Conservation (phyloP, 768 basidiomycete species). For the Russula earlei region DNA sequence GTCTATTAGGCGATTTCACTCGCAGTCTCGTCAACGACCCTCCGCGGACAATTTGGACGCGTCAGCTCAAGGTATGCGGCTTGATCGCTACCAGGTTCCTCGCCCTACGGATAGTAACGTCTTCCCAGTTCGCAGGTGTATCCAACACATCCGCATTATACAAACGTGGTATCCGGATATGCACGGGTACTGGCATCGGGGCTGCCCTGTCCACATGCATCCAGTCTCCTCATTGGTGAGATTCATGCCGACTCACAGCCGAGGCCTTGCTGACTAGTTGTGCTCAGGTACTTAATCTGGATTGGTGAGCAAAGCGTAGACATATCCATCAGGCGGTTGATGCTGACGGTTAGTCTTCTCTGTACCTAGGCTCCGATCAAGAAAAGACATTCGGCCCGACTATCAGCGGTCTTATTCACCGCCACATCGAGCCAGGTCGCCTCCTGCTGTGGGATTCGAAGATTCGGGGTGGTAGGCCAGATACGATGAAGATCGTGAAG, state of each 20-base stretch:
- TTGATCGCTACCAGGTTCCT: background rate
- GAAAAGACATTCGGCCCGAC: conserved; percentile 38
- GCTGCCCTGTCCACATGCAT: conserved; percentile 36
- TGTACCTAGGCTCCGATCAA: conserved; percentile 30
- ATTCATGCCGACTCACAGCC: background rate
- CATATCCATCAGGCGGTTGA: conserved; percentile 11
- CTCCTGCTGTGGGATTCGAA: conserved; percentile 36
- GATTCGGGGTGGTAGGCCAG: conserved; percentile 31
- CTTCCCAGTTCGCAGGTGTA: conserved; percentile 32
- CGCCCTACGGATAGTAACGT: background rate
- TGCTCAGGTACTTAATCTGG: conserved; percentile 33
- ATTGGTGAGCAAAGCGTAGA: conserved; percentile 23
- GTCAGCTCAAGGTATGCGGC: conserved; percentile 33
- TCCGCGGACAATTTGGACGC: conserved; percentile 34
- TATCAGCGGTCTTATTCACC: conserved; percentile 32
- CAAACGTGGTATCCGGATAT: conserved; percentile 36
- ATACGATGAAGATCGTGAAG: conserved; percentile 31
- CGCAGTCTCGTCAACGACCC: conserved; percentile 33
- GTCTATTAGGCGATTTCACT: conserved; percentile 31
- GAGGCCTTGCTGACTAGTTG: background rate
- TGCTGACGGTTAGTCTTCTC: conserved; percentile 18
- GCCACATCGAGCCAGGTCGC: conserved; percentile 32
- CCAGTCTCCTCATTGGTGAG: conserved; percentile 32
- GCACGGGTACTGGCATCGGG: conserved; percentile 39
- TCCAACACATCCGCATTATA: conserved; percentile 36